phyloP scores from a whole-genome alignment of 129 eudicot genomes.

The Flaveria ramosissima region DNA sequence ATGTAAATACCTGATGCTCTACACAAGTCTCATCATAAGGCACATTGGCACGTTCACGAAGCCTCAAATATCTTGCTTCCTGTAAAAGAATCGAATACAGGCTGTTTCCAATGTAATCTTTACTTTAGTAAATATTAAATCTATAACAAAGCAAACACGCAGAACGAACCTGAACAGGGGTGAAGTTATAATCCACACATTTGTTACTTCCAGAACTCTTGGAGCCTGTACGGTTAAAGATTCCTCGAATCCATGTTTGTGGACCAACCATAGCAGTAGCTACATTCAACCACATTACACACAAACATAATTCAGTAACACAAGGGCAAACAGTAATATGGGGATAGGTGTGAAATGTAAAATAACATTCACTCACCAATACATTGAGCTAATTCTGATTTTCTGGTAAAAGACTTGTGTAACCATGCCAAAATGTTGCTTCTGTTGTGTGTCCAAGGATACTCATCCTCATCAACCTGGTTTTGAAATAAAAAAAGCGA shows the following conservation, averaged over 20 bases:
- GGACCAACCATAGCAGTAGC: conserved; percentile 99
- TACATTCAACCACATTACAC: conserved; percentile 34
- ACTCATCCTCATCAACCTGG: conserved; percentile 86
- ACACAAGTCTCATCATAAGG: conserved; percentile 67
- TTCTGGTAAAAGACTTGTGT: conserved; percentile 60
- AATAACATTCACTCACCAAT: conserved; percentile 65
- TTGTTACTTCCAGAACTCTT: conserved; percentile 59
- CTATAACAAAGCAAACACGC: not conserved
- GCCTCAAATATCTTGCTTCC: conserved; percentile 67
- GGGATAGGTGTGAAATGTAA: conserved; percentile 1
- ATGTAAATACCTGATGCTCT: conserved; percentile 65
- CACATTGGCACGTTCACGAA: conserved; percentile 56
- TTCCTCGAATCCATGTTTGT: conserved; percentile 88
- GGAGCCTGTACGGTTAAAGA: conserved; percentile 64
- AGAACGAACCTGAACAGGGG: conserved; percentile 51
- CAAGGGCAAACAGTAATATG: not conserved
- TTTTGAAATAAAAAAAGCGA: not conserved
- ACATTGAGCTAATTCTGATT: conserved; percentile 73
- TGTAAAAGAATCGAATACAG: conserved; percentile 31
- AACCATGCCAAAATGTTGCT: conserved; percentile 52
- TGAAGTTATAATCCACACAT: conserved; percentile 39
- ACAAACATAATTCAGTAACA: not conserved
- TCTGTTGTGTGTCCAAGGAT: conserved; percentile 50
- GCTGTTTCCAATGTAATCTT: not conserved
- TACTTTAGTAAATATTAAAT: not conserved